Base-by-base conservation (phyloP, 768 basidiomycete species). In the Tremella mesenterica region DNA sequence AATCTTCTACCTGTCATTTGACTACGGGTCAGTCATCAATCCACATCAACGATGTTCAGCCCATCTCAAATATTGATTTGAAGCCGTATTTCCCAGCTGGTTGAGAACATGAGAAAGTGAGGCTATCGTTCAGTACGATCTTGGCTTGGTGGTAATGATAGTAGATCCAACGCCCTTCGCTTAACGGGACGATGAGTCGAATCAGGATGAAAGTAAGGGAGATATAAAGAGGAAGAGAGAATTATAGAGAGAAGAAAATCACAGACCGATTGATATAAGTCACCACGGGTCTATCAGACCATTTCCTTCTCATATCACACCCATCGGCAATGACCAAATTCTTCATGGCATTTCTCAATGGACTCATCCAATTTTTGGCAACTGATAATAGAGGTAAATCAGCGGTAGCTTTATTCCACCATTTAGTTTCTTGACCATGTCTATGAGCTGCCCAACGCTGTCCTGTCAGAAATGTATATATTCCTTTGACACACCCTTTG, bases 341-440 rank as follows among this genome's bases (percentile, higher is more conserved):
- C 16, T 53, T 14, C 30, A 58, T 50, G 5, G 47, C 29, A 31
- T 48, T 30, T 5, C 47, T 27, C 18, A 68, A 44, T 4, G 66
- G 66, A 25, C 53, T 46, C 66, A 58, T 59, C 66, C 66, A 68
- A 34, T 54, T 44, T 4, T 46, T 10, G 4, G 60, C 58, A 2
- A 55, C 53, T 1, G 53, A 38, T 4, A 68, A 34, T 18, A 28
- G 27, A 4, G 51, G 36, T 6, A 68, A 20, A 46, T 68, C 63
- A 20, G 54, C 59, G 0, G 63, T 63, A 60, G 61, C 60, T 47
- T 62, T 65, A 49, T 68, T 68, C 54, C 56, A 64, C 23, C 29
- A 14, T n/a, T 29, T 18, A 6, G 29, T 29, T n/a, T 58, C 39
- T 39, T 44, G 30, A 48, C 59, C 38, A 58, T 53, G 7, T 18